Conservation (phyloP, 2,329 filamentous ascomycete genomes). For the Penicillium sp. region DNA sequence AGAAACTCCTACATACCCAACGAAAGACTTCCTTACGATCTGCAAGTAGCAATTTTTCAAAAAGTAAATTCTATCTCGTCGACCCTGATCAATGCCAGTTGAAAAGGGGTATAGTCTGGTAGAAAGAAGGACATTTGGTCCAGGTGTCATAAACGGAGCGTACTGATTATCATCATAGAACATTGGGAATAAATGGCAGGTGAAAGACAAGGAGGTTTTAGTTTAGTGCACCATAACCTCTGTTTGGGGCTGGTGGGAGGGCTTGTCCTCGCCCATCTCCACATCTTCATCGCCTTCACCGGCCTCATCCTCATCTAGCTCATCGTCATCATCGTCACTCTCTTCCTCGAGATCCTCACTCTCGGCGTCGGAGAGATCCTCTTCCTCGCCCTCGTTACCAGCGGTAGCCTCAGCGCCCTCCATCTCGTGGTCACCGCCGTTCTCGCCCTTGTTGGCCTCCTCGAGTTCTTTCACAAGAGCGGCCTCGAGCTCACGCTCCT, state of each 20-base stretch:
- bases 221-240: constrained; percentile 48
- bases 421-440: constrained; percentile 67
- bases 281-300: constrained; percentile 56
- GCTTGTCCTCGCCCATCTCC: constrained; percentile 54
- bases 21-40: not conserved
- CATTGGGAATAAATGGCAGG: constrained; percentile 20
- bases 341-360: constrained; percentile 76
- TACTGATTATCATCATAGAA: constrained; percentile 29
- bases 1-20: constrained; percentile 6
- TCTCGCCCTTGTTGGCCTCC: constrained; percentile 44
- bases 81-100: constrained; percentile 19
- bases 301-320: constrained; percentile 60
- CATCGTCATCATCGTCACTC: constrained; percentile 67
- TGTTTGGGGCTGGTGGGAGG: constrained; percentile 32
- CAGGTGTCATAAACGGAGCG: constrained; percentile 29
- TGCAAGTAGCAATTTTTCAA: not conserved
- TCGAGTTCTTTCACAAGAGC: constrained; percentile 53
- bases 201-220: constrained; percentile 5
- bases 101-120: constrained; percentile 11
- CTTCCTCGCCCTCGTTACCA: constrained; percentile 51
- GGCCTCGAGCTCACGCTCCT: constrained; percentile 73
- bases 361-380: constrained; percentile 68
- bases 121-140: constrained; percentile 11
- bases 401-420: constrained; percentile 59
- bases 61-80: constrained; percentile 27